Evolutionary conservation across 2,329 filamentous ascomycete genomes (phyloP).

Genomic region (Neofusicoccum ribis): DNA sequence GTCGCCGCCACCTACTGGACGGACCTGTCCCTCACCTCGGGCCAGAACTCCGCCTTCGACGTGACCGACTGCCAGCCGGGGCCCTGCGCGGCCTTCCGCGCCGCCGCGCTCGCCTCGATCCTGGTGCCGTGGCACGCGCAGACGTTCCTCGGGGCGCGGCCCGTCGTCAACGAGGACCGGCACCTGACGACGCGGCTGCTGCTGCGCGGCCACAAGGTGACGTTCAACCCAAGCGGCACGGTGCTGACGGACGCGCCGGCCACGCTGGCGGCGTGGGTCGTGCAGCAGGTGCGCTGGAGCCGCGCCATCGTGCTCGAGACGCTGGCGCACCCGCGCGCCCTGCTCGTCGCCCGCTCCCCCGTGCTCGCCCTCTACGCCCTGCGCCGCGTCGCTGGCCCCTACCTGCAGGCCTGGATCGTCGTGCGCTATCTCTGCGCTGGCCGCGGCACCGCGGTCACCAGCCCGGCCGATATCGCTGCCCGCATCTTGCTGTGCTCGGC

Average conservation of each 20-base stretch:
- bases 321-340: constrained; percentile 33
- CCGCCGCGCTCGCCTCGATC: constrained; percentile 31
- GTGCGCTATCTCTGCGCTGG: neutral
- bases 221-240: constrained; percentile 35
- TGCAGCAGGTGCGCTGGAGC: constrained; percentile 41
- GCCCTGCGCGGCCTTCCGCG: constrained; percentile 38
- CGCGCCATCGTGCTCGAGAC: constrained; percentile 41
- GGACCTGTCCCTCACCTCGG: constrained; percentile 37
- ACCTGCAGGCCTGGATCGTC: neutral
- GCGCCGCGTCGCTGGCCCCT: constrained; percentile 24
- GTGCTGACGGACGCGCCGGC: constrained; percentile 40
- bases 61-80: constrained; percentile 41
- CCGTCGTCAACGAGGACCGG: constrained; percentile 41
- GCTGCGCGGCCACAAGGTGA: constrained; percentile 36
- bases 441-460: neutral
- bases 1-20: constrained; percentile 37
- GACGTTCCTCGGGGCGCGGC: constrained; percentile 29
- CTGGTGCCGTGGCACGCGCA: constrained; percentile 41
- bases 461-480: neutral
- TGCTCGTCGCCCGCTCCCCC: constrained; percentile 36
- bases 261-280: constrained; percentile 37
- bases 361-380: constrained; percentile 38
- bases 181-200: constrained; percentile 41
- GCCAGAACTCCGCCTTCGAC: constrained; percentile 31
- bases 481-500: neutral